Percentiles rank a stretch among this genome's conserved stretches.
phyloP scores from a whole-genome alignment of 805 yeast species.

The Suhomyces sp. region DNA sequence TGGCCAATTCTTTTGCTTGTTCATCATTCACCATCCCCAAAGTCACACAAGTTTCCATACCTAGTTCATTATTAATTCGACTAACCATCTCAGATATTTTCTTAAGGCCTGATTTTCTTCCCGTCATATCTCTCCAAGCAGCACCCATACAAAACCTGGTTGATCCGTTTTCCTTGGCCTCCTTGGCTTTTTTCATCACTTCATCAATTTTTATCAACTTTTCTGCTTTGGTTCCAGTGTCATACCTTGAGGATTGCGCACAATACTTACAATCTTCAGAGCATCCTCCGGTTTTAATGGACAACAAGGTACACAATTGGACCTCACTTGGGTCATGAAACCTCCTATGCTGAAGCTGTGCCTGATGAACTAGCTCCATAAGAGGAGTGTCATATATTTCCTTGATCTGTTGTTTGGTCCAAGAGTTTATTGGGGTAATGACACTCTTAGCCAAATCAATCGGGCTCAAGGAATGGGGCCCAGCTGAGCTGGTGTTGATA shows the following conservation, averaged over 20 bases:
- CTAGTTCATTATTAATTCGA: constrained; percentile 55
- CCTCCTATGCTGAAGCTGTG: constrained; percentile 64
- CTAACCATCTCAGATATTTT: constrained; percentile 64
- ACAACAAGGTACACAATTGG: constrained; percentile 72
- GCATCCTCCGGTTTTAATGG: constrained; percentile 79
- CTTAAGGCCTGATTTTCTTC: constrained; percentile 65
- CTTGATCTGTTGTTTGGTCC: constrained; percentile 61
- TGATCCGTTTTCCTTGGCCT: constrained; percentile 67
- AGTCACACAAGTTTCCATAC: constrained; percentile 78
- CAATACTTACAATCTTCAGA: constrained; percentile 81
- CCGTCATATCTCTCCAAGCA: constrained; percentile 85
- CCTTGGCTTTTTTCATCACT: constrained; percentile 61
- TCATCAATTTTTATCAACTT: constrained; percentile 57
- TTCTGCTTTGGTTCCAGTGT: constrained; percentile 71
- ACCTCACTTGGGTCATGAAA: constrained; percentile 68
- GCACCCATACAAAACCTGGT: constrained; percentile 85
- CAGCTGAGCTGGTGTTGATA: constrained; percentile 1
- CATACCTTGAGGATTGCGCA: constrained; percentile 67
- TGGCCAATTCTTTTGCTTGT: constrained; percentile 58
- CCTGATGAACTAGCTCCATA: constrained; percentile 54
- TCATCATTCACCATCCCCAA: constrained; percentile 69
- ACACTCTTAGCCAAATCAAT: constrained; percentile 11
- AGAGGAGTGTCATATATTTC: constrained; percentile 66
- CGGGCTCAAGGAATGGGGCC: neutral
- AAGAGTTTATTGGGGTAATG: constrained; percentile 28